Evolutionary conservation across 2,329 filamentous ascomycete species (phyloP).

Genomic region (Hypomyces rosellus): DNA sequence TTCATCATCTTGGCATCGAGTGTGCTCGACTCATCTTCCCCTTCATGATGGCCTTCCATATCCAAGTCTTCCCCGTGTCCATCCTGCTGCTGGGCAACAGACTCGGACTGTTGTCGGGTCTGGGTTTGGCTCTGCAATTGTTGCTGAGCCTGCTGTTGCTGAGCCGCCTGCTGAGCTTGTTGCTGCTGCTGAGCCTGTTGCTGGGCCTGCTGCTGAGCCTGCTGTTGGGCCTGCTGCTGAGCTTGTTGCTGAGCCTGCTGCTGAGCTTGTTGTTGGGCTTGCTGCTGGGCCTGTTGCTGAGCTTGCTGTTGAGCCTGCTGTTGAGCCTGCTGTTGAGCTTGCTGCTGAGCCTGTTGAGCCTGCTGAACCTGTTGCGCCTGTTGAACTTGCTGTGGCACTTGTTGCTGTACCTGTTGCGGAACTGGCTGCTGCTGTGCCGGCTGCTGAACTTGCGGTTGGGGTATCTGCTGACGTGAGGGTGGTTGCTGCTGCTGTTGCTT

Average conservation of each 20-base stretch:
- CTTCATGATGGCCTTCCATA: conserved; percentile 44
- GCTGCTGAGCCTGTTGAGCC: conserved; percentile 16
- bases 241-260: conserved; percentile 3
- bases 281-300: conserved; percentile 10
- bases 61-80: conserved; percentile 46
- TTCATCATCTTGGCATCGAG: conserved; percentile 42
- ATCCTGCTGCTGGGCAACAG: conserved; percentile 35
- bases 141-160: conserved; percentile 20
- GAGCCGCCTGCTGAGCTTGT: conserved; percentile 18
- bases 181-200: conserved; percentile 13
- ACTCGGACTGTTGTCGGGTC: conserved; percentile 27
- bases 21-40: conserved; percentile 37
- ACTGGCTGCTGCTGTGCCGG: conserved; percentile 20
- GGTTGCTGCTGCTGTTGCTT: conserved; percentile 16
- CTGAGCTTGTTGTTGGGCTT: conserved; percentile 1
- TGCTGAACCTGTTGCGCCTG: conserved; percentile 18
- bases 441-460: conserved; percentile 5
- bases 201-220: conserved; percentile 13
- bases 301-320: conserved; percentile 16
- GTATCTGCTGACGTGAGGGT: conserved; percentile 3
- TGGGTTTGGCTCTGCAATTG: conserved; percentile 25
- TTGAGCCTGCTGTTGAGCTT: conserved; percentile 16
- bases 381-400: conserved; percentile 17
- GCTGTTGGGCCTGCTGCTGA: conserved; percentile 15
- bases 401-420: conserved; percentile 23